phyloP scores from a whole-genome alignment of 2,329 filamentous ascomycete species.

The Xylariaceae sp. region DNA sequence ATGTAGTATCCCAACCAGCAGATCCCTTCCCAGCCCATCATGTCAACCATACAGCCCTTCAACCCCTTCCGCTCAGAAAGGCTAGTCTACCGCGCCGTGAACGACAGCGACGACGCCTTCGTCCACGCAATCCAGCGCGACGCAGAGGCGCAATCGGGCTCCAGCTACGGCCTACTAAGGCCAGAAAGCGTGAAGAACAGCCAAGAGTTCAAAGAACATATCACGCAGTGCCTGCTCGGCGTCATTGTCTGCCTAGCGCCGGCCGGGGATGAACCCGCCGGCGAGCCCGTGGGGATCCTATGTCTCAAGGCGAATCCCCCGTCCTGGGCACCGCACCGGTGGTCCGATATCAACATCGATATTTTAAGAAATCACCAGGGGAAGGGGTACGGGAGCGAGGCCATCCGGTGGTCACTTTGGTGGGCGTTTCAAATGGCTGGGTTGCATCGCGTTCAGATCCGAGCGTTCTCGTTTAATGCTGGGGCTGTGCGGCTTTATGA shows the following conservation, averaged over 20 bases:
- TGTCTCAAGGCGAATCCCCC: conserved; percentile 27
- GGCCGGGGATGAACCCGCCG: conserved; percentile 6
- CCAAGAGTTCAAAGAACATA: conserved; percentile 21
- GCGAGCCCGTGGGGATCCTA: conserved; percentile 28
- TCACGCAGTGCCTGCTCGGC: conserved; percentile 32
- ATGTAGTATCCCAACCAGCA: no score
- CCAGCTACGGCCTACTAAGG: conserved; percentile 25
- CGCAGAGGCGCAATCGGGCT: conserved; percentile 27
- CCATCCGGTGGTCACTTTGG: conserved; percentile 36
- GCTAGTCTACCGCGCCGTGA: conserved; percentile 37
- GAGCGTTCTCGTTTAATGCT: conserved; percentile 33
- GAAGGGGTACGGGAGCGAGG: conserved; percentile 37
- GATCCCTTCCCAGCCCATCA: conserved; percentile 1
- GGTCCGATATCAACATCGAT: conserved; percentile 36
- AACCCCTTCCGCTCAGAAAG: conserved; percentile 36
- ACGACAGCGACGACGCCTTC: conserved; percentile 33
- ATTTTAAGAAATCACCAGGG: conserved; percentile 18
- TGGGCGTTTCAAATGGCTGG: conserved; percentile 36
- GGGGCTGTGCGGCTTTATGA: conserved; percentile 34
- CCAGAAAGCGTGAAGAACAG: conserved; percentile 31
- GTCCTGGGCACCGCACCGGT: conserved; percentile 38
- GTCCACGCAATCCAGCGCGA: conserved; percentile 32
- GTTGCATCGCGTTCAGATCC: conserved; percentile 36
- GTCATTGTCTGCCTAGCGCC: conserved; percentile 37
- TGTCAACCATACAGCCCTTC: conserved; percentile 23